phyloP scores from a whole-genome alignment of 108 stramenopile species.

The Fistulifera pelliculosa region DNA sequence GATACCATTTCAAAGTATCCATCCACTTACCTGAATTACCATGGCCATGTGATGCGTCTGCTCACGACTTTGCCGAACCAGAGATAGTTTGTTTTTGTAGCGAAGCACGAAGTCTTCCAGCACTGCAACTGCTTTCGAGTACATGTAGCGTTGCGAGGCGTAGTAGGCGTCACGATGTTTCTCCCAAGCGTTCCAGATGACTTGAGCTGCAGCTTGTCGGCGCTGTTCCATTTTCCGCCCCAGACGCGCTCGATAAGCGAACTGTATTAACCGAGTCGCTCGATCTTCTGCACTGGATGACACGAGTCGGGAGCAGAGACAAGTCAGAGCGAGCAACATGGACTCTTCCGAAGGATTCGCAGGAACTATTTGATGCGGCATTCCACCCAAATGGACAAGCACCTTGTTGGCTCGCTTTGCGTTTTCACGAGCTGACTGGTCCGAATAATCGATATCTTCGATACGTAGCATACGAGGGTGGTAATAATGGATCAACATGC shows the following conservation, averaged over 20 bases:
- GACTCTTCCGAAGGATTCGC: constrained; percentile 71
- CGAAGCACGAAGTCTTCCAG: constrained; percentile 34
- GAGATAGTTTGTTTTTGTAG: constrained; percentile 9
- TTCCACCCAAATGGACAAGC: constrained; percentile 73
- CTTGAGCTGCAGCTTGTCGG: constrained; percentile 26
- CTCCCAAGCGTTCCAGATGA: constrained; percentile 30
- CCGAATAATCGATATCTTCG: constrained; percentile 29
- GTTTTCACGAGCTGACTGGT: constrained; percentile 22
- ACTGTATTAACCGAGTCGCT: constrained; percentile 52
- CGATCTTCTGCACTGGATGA: constrained; percentile 74
- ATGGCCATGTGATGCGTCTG: constrained; percentile 1
- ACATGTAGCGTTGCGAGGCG: constrained; percentile 18
- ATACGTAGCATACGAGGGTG: constrained; percentile 62
- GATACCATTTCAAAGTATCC: neutral
- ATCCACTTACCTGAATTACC: constrained; percentile 10
- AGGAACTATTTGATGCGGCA: constrained; percentile 39
- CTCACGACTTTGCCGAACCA: constrained; percentile 17
- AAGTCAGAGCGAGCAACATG: constrained; percentile 71
- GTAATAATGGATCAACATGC: constrained; percentile 85
- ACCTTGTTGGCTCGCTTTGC: constrained; percentile 34
- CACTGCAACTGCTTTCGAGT: constrained; percentile 29
- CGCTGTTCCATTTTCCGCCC: constrained; percentile 12
- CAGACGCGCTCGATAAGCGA: constrained; percentile 27
- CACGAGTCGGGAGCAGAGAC: constrained; percentile 80
- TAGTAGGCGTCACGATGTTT: constrained; percentile 34